Conservation (phyloP, 176 grass and related monocot species). For the Phoenix dactylifera region DNA sequence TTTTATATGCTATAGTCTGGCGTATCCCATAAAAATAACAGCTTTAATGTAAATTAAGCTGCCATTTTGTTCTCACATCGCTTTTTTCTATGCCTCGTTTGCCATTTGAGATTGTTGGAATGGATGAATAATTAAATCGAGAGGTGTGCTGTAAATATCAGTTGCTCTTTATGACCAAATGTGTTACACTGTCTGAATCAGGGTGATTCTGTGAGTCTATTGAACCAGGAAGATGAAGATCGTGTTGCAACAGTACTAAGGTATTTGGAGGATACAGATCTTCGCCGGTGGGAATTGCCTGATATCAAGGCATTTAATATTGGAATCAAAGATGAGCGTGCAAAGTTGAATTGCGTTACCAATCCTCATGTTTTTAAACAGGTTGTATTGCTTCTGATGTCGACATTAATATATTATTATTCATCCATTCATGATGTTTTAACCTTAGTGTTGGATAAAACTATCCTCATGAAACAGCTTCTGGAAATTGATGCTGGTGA, state of each 20-base stretch:
- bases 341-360: conserved; percentile 71
- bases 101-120: no score
- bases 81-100: no score
- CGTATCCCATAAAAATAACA: no score
- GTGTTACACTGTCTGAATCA: no score
- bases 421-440: no score
- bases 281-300: conserved; percentile 45
- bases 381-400: conserved; percentile 26
- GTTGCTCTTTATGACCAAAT: no score
- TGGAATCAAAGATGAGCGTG: conserved; percentile 49
- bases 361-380: conserved; percentile 82
- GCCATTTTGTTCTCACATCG: no score
- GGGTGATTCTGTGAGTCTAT: conserved; percentile 23
- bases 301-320: conserved; percentile 56
- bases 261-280: conserved; percentile 74
- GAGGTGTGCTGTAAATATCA: no score
- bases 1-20: background rate
- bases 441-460: no score
- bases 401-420: background rate
- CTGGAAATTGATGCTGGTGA: conserved; percentile 50
- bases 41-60: no score
- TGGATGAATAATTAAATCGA: no score
- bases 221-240: conserved; percentile 39
- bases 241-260: conserved; percentile 39
- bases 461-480: conserved; percentile 39